Base-by-base conservation (phyloP, 2,329 filamentous ascomycete species). In the Ophiocordyceps camponoti-rufipedis region DNA sequence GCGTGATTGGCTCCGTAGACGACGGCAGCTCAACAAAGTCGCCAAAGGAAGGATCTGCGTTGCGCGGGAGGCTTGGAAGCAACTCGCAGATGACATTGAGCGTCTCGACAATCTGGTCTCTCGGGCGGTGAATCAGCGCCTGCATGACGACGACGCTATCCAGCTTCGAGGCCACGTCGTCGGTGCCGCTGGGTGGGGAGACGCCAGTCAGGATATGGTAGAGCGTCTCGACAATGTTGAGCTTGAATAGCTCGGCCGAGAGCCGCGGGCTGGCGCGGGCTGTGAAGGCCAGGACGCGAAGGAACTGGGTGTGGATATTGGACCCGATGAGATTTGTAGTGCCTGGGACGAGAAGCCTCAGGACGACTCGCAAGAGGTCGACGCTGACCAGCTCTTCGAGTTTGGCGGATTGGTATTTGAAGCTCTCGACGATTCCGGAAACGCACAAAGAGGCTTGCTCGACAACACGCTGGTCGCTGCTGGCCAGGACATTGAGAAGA, bases 91-190 rank as follows among this genome's bases (percentile, higher is more conserved):
- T 87, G 51, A 98, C 87, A 58, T 96, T 96, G 50, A 98, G 73
- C 1, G 93, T 95, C 67, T 98, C 91, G 53, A 89, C 91, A 16
- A 98, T 85, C 62, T 98, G 91, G 53, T 98, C 93, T 47, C 88
- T 80, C 7, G 91, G 91, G 39, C 89, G 80, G 58, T 96, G 91
- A 45, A 98, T 94, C 50, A 98, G 71, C 35, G 93, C 87, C 65
- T 98, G 91, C 93, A 98, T 98, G 55, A 98, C 91, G 42, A 98
- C 77, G 46, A 96, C 89, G 57, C 87, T 94, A 62, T 96, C 89
- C 51, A 96, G 82, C 63, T 93, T 94, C 35, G 77, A 82, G 29
- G 80, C 82, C 47, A 86, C 75, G 58, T 89, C 80, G 33, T 87
- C 80, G 1, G 74, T 80, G 32, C 82, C 84, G 50, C 71, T 75